These are phyloP conservation scores for Solanum peruvianum DNA, from an alignment of 257 asterid genomes.

Conservation along the genomic window DNA sequence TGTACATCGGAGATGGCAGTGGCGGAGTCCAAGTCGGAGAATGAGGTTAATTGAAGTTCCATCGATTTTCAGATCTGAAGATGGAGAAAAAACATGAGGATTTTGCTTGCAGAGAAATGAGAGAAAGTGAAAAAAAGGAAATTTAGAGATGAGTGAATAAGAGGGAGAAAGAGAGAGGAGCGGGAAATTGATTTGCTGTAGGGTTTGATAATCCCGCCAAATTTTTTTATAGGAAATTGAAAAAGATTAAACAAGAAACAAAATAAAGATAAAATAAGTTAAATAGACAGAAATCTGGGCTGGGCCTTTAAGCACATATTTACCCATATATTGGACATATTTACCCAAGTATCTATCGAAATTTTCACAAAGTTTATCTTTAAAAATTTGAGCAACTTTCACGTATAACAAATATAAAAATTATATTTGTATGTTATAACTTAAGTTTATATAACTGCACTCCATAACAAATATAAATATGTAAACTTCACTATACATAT, in stretches of 20 bases:
- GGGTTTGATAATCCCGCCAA: conserved; percentile 31
- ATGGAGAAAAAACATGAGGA: not conserved
- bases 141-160: not conserved
- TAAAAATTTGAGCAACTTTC: too few species aligned
- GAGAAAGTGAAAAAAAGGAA: not conserved
- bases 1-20: conserved; percentile 17
- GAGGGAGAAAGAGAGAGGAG: conserved; percentile 3
- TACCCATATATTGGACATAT: too few species aligned
- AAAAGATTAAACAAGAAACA: not conserved
- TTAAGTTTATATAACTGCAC: too few species aligned
- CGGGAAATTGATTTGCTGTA: conserved; percentile 12
- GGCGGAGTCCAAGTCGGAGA: not conserved
- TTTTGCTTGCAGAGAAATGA: not conserved
- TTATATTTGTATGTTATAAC: too few species aligned
- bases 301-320: not conserved
- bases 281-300: not conserved
- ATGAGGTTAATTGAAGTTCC: conserved; percentile 13
- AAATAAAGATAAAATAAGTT: not conserved
- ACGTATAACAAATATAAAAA: too few species aligned
- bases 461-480: too few species aligned
- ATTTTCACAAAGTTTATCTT: too few species aligned
- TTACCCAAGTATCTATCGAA: not conserved
- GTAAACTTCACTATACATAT: too few species aligned
- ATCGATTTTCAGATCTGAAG: conserved; percentile 29
- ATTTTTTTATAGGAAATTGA: not conserved